Conservation (phyloP, 2,329 filamentous ascomycete genomes). For the Epicoccum nigrum region DNA sequence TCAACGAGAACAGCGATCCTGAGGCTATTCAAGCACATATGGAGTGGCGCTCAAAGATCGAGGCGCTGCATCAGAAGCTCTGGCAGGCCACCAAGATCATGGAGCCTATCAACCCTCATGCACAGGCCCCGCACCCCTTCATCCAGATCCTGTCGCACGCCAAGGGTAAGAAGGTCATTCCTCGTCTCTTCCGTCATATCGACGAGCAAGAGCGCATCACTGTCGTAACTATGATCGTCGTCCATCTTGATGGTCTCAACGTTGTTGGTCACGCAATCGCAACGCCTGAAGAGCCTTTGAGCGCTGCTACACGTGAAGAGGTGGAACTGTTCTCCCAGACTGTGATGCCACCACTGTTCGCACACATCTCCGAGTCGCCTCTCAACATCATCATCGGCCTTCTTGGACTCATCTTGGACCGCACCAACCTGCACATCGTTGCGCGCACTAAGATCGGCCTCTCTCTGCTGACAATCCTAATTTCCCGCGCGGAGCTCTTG, state of each 20-base stretch:
- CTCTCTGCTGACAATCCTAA: slow-evolving; percentile 88
- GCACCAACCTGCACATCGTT: slow-evolving; percentile 82
- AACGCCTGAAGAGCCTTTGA: slow-evolving; percentile 72
- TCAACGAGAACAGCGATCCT: slow-evolving; percentile 67
- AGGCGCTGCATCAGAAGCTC: slow-evolving; percentile 76
- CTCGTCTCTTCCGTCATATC: slow-evolving; percentile 91
- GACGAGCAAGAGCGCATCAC: slow-evolving; percentile 92
- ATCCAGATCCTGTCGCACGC: slow-evolving; percentile 92
- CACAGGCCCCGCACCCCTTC: slow-evolving; percentile 80
- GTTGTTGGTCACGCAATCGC: slow-evolving; percentile 84
- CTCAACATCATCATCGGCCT: slow-evolving; percentile 91
- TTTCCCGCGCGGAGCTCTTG: slow-evolving; percentile 90
- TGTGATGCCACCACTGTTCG: slow-evolving; percentile 88
- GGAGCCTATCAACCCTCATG: slow-evolving; percentile 75
- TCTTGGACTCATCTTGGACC: slow-evolving; percentile 80
- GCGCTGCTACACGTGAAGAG: slow-evolving; percentile 77
- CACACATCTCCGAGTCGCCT: slow-evolving; percentile 87
- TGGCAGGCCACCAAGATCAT: slow-evolving; percentile 92
- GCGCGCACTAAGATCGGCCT: slow-evolving; percentile 87
- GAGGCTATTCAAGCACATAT: slow-evolving; percentile 75
- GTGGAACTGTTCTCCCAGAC: slow-evolving; percentile 88
- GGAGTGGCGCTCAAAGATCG: slow-evolving; percentile 76
- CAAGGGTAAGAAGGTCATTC: slow-evolving; percentile 96
- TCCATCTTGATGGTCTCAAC: slow-evolving; percentile 90
- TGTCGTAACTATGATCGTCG: slow-evolving; percentile 92